phyloP scores from a whole-genome alignment of 306 rosid species.

The Echinosophora koreensis region DNA sequence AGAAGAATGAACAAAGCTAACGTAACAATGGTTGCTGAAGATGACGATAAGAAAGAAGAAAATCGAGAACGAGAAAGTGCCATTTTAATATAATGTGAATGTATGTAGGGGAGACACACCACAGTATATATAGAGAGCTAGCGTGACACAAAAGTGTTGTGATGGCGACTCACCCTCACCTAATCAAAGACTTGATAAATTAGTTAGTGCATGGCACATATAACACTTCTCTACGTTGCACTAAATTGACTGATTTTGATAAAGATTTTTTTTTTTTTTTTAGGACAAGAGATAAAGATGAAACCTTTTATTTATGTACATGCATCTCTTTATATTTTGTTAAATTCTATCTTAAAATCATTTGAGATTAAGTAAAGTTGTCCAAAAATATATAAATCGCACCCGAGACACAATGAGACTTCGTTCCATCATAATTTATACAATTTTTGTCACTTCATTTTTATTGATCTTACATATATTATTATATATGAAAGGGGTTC shows the following conservation, averaged over 20 bases:
- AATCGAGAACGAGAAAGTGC: conserved; percentile 35
- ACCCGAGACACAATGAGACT: no score
- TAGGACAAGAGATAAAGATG: no score
- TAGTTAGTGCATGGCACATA: not conserved
- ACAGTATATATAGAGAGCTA: conserved; percentile 11
- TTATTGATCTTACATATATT: no score
- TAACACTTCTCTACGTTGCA: not conserved
- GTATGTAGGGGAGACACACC: not conserved
- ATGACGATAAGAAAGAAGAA: not conserved
- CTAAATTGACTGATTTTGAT: conserved; percentile 42
- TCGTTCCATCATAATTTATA: no score
- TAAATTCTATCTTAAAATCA: no score
- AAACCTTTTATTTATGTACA: no score
- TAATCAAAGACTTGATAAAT: conserved; percentile 28
- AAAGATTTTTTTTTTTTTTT: not conserved
- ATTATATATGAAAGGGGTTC: no score
- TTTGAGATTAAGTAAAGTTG: no score
- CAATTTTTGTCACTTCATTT: no score
- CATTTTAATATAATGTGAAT: conserved; percentile 44
- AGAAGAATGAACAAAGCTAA: conserved; percentile 47
- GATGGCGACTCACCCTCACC: conserved; percentile 48
- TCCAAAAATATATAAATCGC: no score
- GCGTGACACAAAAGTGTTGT: not conserved
- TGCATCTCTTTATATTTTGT: no score
- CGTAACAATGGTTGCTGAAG: not conserved